Base-by-base conservation (phyloP, 495 filamentous ascomycete genomes). In the Choiromyces venosus region DNA sequence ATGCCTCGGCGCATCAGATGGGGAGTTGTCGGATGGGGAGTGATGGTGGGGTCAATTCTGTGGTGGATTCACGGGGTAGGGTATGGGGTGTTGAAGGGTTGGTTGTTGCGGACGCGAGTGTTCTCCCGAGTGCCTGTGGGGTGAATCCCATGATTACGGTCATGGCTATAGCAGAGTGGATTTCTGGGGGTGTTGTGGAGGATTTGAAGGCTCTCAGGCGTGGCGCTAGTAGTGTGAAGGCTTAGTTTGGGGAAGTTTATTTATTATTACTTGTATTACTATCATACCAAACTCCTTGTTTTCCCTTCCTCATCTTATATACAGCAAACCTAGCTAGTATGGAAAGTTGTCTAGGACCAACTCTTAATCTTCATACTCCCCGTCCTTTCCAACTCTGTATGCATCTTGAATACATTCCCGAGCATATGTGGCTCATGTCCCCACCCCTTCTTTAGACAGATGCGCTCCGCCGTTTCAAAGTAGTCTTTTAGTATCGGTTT, bases 121-220 rank as follows among this genome's bases (percentile, higher is more conserved):
- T 97, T 0, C 93, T 97, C 75, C 94, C 94, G 0, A 91, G 89
- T 71, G 93, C 94, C 7, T 93, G 90, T 76, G 94, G 94, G 7
- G 93, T 96, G 16, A 97, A 97, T 81, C 94, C 93, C 4, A 97
- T 97, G 94, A 84, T 97, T 42, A 96, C 93, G 65, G 90, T 86
- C 71, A 95, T 97, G 93, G 92, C 89, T 4, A 93, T 97, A 76
- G 85, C 89, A 37, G 87, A 91, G 72, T 87, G 85, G 84, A 87
- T 91, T 37, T 86, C 85, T 9, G 81, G 84, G 82, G 85, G 85
- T 1, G 69, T 91, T 2, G 83, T 82, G 4, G 82, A 76, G 71
- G 87, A 86, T 35, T 19, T 75, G 64, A 74, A 69, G 56, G 4
- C 52, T n/a, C 52, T 29, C n/a, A 61, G n/a, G 52, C 21, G 21